Conservation (phyloP, 2,329 filamentous ascomycete genomes). For the Bimuria novae-zelandiae region DNA sequence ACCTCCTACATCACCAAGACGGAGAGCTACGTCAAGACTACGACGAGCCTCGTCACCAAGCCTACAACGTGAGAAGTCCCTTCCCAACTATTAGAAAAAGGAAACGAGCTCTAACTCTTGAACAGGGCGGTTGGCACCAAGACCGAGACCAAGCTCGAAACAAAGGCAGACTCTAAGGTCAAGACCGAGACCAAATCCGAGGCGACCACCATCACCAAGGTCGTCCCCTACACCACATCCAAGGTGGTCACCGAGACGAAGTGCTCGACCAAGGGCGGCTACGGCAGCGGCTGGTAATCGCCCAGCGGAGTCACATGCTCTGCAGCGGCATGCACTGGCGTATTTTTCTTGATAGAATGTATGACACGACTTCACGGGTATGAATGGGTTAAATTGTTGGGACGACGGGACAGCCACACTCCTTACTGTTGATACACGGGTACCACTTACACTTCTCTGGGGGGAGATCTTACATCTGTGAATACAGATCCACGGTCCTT, state of each 20-base stretch:
- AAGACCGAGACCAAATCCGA: slow-evolving; percentile 1
- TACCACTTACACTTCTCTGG: neutral
- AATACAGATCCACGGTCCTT: slow-evolving; percentile 2
- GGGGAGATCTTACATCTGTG: neutral
- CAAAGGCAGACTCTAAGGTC: slow-evolving; percentile 4
- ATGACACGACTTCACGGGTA: neutral
- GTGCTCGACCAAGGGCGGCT: slow-evolving; percentile 8
- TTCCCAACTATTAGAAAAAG: too few species aligned
- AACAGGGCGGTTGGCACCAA: slow-evolving; percentile 20
- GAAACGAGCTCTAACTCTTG: too few species aligned
- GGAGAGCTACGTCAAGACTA: slow-evolving; percentile 15
- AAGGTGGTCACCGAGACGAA: slow-evolving; percentile 5
- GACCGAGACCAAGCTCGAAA: slow-evolving; percentile 22
- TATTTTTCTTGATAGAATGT: neutral
- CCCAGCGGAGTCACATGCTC: neutral
- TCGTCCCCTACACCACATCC: slow-evolving; percentile 2
- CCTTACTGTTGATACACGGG: neutral
- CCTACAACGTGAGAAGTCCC: slow-evolving; percentile 22
- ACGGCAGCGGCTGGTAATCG: neutral
- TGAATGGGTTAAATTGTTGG: neutral
- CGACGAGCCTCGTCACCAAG: slow-evolving; percentile 17
- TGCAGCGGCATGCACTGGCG: neutral
- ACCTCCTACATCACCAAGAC: slow-evolving; percentile 22
- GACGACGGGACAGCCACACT: neutral
- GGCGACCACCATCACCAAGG: slow-evolving; percentile 2